Base-by-base conservation (phyloP, 768 basidiomycete genomes). In the Mycena rosella region DNA sequence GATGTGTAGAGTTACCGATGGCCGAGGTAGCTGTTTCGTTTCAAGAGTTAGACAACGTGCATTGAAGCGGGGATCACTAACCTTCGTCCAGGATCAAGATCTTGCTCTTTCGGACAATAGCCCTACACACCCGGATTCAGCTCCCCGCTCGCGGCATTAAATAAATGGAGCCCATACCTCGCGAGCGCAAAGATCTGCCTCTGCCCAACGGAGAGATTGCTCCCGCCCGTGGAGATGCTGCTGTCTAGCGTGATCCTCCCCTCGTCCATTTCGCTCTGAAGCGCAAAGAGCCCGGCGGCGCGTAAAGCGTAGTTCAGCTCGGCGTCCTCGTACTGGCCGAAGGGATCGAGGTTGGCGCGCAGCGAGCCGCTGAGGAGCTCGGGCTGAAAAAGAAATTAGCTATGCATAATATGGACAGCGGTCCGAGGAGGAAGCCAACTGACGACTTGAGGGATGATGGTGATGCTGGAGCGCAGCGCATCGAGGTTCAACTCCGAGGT, bases 141-240 rank as follows among this genome's bases (percentile, higher is more conserved):
- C 42, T 6, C n/a, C 20, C 6, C 14, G 13, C 13, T 40, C 17
- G 38, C 38, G n/a, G n/a, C n/a, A n/a, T n/a, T 4, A 11, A 7
- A 40, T 4, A 15, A 4, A 40, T 10, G 17, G 14, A 5, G 13
- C 10, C 42, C 15, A 14, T 47, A 47, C 45, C 63, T 42, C 60
- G 84, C 84, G 3, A 86, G 74, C 0, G 84, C 83, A 18, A 86
- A 71, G 38, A 86, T 78, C 68, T 87, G 86, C n/a, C 84, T 72
- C 67, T 86, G 84, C 8, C 86, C 85, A 22, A 84, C 79, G 5
- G 77, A 80, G 8, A 81, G 71, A 64, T 81, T 81, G 18, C 34
- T 53, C 8, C 68, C 68, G 18, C 68, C 68, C 7, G 44, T n/a
- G 2, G 68, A 64, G 15, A 69, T 62, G 15, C 15, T 34, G n/a